Base-by-base conservation (phyloP, 176 grass and related monocot genomes). In the Saccharum officinarum region DNA sequence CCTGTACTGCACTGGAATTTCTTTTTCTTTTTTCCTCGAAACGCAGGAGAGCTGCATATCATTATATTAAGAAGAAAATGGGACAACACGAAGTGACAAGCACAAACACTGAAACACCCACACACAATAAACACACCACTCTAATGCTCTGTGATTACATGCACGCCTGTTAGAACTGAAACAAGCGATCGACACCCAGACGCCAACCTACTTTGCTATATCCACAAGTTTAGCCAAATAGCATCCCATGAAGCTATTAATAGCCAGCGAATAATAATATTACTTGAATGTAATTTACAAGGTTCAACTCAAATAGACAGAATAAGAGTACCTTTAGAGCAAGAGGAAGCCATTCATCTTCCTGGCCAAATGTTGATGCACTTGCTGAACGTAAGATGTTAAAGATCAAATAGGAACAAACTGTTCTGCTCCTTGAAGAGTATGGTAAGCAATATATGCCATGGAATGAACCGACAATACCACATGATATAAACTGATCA, bases 271-370 rank as follows among this genome's bases (percentile, higher is more conserved):
- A 79, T 20, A 79, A 2, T 55, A 62, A 26, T 62, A 88, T 50
- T 83, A 10, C 25, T 41, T 70, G 63, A 64, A 62, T 55, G 17
- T 47, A 20, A 63, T 25, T 14, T 80, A 23, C 34, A 82, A 40
- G 79, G 74, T 83, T 57, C 8, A 76, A 62, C 31, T 70, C 38
- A 74, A 45, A 87, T 52, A 45, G 62, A 75, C 41, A 84, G 60
- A 90, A 49, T 8, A 77, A 82, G 40, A 80, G 65, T 89, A 98
- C 96, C 96, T 95, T 95, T 20, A 90, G 22, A 34, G 78, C 85
- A 86, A 98, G 82, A 87, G 80, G 69, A 87, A 92, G 73, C 93
- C 96, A 98, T 46, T 87, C 90, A 87, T 90, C 73, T 81, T 87
- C 91, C 71, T 67, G 71, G 15, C 59, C 57, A 44, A 92, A 73